Percentiles rank a stretch among this genome's conserved stretches.
Evolutionary conservation across 805 yeast species (phyloP).

Genomic region (Starmerella bombicola): DNA sequence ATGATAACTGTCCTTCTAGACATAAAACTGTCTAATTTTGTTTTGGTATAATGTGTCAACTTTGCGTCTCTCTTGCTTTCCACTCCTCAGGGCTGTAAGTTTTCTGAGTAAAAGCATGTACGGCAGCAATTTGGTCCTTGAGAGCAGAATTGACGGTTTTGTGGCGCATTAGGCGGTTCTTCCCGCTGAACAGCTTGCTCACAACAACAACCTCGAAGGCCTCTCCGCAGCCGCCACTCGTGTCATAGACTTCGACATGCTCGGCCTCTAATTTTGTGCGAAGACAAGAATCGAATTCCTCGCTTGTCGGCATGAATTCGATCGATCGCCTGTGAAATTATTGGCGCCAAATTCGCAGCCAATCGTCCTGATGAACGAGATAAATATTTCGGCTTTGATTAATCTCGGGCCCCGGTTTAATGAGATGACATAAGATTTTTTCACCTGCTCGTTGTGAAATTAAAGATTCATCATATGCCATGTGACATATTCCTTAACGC

Average conservation of each 20-base stretch:
- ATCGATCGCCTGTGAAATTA: too few relatives aligned
- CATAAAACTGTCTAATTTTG: neutral
- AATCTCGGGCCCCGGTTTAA: too few relatives aligned
- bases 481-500: too few relatives aligned
- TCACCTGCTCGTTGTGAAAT: too few relatives aligned
- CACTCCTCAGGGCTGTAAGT: conserved; percentile 78
- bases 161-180: conserved; percentile 76
- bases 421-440: too few relatives aligned
- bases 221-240: conserved; percentile 94
- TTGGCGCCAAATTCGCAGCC: too few relatives aligned
- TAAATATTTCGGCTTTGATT: too few relatives aligned
- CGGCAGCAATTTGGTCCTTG: conserved; percentile 69
- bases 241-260: conserved; percentile 62
- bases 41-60: neutral
- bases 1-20: too few relatives aligned
- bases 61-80: conserved; percentile 29
- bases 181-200: conserved; percentile 55
- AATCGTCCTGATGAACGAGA: too few relatives aligned
- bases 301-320: conserved; percentile 13
- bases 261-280: conserved; percentile 45
- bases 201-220: conserved; percentile 91
- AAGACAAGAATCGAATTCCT: conserved; percentile 28
- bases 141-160: conserved; percentile 69
- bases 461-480: too few relatives aligned
- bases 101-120: conserved; percentile 88